Evolutionary conservation across 192 early-diverging fungal species (phyloP), one percentile per base, ranked within the genome.

Genomic region (Rhizophagus prolifer): DNA sequence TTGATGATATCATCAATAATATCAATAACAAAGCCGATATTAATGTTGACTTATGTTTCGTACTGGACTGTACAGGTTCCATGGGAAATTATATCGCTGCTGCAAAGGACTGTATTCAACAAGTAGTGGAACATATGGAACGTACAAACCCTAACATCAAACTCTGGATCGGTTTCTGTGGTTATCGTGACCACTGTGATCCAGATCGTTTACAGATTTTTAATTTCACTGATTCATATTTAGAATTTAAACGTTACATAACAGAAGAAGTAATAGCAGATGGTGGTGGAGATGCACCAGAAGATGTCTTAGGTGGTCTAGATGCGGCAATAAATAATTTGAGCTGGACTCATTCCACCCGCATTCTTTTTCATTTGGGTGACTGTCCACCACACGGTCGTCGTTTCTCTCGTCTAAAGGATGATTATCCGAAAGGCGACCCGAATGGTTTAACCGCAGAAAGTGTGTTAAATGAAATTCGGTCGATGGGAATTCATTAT

Each of bases 221-320:
- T 21, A 23, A 44, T 3, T 44, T 44, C 2, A 44, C 10, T 44
- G 10, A 44, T 44, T 44, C 41, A 12, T 0, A 44, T 25, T 5
- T 19, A 25, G 36, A 58, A 6, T 58, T 72, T 23, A 46, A 21
- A 72, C 1, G 14, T 14, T 77, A 70, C 34, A 9, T 72, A 3
- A 9, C 25, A 16, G 10, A 34, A 1, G 14, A 68, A 10, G 76
- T 77, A 10, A 8, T 44, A 69, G 69, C 76, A 12, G 34, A 3
- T 3, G 76, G 76, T 34, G 76, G 76, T 58, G 76, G 46, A 3
- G 76, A 78, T 78, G 14, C n/a, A 6, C 65, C 67, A 2, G 76
- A 78, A 69, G 76, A 78, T 26, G 76, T 78, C 41, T 21, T 78
- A 26, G 76, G 69, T 4, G 76, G 76, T 31, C 67, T 78, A 25